These are phyloP conservation scores for Saturnispora serradocipensis DNA, from an alignment of 805 yeast genomes.

Conservation along the genomic window DNA sequence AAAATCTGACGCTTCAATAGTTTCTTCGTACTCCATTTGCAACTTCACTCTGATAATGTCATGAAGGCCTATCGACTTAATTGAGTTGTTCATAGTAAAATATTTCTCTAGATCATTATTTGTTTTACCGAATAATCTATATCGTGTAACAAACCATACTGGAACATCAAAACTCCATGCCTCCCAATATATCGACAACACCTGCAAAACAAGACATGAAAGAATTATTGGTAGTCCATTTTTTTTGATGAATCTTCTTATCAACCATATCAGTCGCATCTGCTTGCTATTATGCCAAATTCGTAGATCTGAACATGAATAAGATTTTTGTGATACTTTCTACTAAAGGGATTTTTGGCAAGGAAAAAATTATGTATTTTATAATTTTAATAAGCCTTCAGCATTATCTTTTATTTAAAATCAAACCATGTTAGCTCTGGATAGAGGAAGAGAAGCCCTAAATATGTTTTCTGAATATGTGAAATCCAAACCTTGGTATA, in stretches of 20 bases:
- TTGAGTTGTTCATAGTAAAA: neutral
- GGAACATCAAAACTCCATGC: slow-evolving; percentile 2
- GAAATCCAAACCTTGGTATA: neutral
- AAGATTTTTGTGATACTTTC: neutral
- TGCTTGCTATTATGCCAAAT: neutral
- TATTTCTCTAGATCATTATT: neutral
- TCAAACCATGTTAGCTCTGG: neutral
- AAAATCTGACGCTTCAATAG: slow-evolving; percentile 5
- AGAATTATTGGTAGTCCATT: neutral
- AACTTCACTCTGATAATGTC: neutral
- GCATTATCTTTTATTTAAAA: neutral
- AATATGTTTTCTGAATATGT: neutral
- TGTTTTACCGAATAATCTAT: neutral
- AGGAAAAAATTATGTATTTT: neutral
- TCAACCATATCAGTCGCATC: neutral
- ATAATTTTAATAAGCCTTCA: neutral
- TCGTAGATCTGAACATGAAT: neutral
- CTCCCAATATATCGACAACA: slow-evolving; percentile 1
- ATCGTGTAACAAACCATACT: slow-evolving; percentile 11
- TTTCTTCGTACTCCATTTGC: slow-evolving; percentile 11
- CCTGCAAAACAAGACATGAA: neutral
- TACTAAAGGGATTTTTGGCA: neutral
- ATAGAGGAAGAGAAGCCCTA: neutral
- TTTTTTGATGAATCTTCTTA: neutral
- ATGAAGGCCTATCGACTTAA: neutral